These are phyloP conservation scores for Talinum fruticosum DNA, from an alignment of 148 eudicot species.

Conservation along the genomic window DNA sequence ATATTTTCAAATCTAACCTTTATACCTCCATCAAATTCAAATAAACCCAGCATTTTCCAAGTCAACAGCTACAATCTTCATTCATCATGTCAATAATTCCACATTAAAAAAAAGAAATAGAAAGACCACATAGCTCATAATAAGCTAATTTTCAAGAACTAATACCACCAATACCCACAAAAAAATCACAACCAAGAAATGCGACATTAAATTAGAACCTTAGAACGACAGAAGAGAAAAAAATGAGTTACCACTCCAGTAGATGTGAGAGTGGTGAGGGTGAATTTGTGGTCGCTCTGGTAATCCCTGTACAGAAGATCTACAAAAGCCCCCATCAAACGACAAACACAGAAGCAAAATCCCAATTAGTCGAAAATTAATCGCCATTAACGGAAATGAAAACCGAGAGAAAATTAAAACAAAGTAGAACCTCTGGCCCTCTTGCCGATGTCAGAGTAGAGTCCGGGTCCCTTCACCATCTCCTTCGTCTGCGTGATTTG, in stretches of 20 bases:
- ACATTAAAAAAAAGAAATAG: no score
- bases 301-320: conserved; percentile 87
- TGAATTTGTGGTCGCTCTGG: conserved; percentile 80
- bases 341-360: background rate
- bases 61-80: background rate
- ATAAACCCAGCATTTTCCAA: background rate
- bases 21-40: background rate
- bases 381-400: background rate
- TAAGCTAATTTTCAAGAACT: background rate
- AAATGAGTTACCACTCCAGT: conserved; percentile 54
- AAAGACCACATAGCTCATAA: background rate
- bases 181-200: conserved; percentile 1
- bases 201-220: no score
- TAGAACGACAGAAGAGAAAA: background rate
- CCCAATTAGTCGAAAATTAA: conserved; percentile 1
- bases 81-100: background rate
- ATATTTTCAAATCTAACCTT: background rate
- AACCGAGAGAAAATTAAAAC: background rate
- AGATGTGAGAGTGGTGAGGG: conserved; percentile 61
- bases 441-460: conserved; percentile 93
- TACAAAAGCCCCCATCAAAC: conserved; percentile 12
- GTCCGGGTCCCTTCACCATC: conserved; percentile 90
- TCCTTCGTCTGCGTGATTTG: background rate
- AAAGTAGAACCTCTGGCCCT: conserved; percentile 59
- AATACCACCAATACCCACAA: background rate